A percentile compares a stretch with the other conserved stretches of the same genome.
These are phyloP conservation scores for Aureobasidium sp. DNA, from an alignment of 2,329 filamentous ascomycete genomes.

Conservation along the genomic window DNA sequence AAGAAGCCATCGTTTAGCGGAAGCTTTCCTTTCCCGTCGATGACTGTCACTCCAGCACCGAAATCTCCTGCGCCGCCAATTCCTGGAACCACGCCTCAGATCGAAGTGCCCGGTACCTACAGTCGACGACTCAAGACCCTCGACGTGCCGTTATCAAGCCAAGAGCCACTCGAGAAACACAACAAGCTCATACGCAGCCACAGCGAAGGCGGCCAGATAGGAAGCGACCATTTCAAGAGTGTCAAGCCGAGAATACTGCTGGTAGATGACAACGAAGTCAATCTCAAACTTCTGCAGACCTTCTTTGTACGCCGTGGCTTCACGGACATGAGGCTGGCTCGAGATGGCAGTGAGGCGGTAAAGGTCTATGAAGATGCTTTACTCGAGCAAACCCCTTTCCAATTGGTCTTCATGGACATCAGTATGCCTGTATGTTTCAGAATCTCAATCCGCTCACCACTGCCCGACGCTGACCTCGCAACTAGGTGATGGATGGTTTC, in stretches of 20 bases:
- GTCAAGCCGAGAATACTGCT: conserved; percentile 24
- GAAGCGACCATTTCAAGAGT: background rate
- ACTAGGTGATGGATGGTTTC: conserved; percentile 29
- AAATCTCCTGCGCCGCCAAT: background rate
- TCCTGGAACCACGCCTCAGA: background rate
- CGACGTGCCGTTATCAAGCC: background rate
- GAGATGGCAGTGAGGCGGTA: conserved; percentile 18
- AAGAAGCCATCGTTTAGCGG: background rate
- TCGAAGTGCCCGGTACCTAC: background rate
- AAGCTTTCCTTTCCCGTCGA: conserved; percentile 1
- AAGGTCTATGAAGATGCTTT: conserved; percentile 8
- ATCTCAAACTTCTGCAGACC: conserved; percentile 26
- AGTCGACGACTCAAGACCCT: background rate
- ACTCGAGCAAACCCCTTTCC: background rate
- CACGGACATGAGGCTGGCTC: conserved; percentile 4
- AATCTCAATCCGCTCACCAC: background rate
- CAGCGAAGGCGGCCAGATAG: background rate
- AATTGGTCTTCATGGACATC: conserved; percentile 24
- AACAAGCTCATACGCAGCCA: background rate
- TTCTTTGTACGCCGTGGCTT: conserved; percentile 20
- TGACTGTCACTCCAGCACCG: background rate
- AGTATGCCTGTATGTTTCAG: conserved; percentile 4
- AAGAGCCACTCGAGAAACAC: background rate
- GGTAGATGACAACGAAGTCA: conserved; percentile 31
- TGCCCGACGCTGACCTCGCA: conserved; percentile 5